These are phyloP conservation scores for Kluyveromyces sp. DNA, from an alignment of 1,139 yeast genomes.

Conservation along the genomic window DNA sequence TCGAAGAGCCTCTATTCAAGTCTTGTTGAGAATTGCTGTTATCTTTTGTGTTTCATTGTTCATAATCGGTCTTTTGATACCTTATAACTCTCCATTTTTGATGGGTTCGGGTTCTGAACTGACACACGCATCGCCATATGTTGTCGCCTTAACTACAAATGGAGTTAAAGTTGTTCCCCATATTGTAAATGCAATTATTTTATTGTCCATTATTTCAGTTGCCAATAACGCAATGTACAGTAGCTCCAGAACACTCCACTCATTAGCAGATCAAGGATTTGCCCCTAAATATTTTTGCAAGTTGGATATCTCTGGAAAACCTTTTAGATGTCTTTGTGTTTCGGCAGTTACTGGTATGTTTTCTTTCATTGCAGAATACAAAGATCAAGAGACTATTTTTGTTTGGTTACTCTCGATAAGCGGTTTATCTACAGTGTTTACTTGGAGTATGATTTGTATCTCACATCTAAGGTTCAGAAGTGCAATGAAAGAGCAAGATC, in stretches of 20 bases:
- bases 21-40: slow-evolving; percentile 55
- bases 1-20: slow-evolving; percentile 49
- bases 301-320: slow-evolving; percentile 68
- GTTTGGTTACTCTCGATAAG: slow-evolving; percentile 74
- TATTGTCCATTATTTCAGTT: slow-evolving; percentile 56
- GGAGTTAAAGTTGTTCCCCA: slow-evolving; percentile 56
- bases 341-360: slow-evolving; percentile 56
- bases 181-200: slow-evolving; percentile 58
- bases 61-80: slow-evolving; percentile 55
- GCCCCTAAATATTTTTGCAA: slow-evolving; percentile 59
- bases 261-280: slow-evolving; percentile 67
- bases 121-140: slow-evolving; percentile 60
- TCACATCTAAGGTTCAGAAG: slow-evolving; percentile 67
- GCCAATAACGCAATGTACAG: slow-evolving; percentile 69
- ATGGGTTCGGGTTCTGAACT: slow-evolving; percentile 41
- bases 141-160: slow-evolving; percentile 49
- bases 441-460: slow-evolving; percentile 71
- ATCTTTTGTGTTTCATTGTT: slow-evolving; percentile 52
- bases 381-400: slow-evolving; percentile 54
- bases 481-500: slow-evolving; percentile 54
- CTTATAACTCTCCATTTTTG: slow-evolving; percentile 43
- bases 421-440: slow-evolving; percentile 71
- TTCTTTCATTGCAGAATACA: slow-evolving; percentile 64
- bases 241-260: slow-evolving; percentile 73
- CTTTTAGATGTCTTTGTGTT: slow-evolving; percentile 54